A percentile compares a stretch with the other conserved stretches of the same genome.
Evolutionary conservation across 441 rosid genomes (phyloP).

Genomic region (Brassica hybrid): DNA sequence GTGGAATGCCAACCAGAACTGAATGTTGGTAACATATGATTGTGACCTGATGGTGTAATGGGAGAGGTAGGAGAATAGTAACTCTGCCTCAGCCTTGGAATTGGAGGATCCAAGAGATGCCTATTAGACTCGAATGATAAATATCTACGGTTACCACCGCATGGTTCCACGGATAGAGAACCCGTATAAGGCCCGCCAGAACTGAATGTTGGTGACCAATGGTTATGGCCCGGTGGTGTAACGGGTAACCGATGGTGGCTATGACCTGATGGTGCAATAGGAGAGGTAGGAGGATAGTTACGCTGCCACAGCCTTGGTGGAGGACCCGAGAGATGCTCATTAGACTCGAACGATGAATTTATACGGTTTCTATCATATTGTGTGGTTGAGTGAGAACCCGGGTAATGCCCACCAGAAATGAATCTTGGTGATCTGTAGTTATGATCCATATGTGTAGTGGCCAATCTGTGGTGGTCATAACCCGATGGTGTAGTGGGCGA

Average conservation of each 20-base stretch:
- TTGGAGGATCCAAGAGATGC: neutral
- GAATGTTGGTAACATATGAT: neutral
- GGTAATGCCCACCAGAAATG: neutral
- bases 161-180: neutral
- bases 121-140: neutral
- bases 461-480: neutral
- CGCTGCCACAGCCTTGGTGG: neutral
- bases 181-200: neutral
- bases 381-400: neutral
- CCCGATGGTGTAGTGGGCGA: neutral
- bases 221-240: neutral
- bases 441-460: neutral
- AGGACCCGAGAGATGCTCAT: conserved; percentile 1
- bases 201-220: neutral
- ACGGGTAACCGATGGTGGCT: neutral
- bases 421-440: neutral
- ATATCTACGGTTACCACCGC: neutral
- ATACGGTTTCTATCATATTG: neutral
- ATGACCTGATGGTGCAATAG: neutral
- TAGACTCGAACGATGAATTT: neutral
- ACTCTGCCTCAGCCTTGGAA: neutral
- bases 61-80: neutral
- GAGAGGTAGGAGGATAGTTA: neutral
- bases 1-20: neutral
- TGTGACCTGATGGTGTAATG: neutral